phyloP scores from a whole-genome alignment of 2,329 filamentous ascomycete species.

The Trichoderma hamatum region DNA sequence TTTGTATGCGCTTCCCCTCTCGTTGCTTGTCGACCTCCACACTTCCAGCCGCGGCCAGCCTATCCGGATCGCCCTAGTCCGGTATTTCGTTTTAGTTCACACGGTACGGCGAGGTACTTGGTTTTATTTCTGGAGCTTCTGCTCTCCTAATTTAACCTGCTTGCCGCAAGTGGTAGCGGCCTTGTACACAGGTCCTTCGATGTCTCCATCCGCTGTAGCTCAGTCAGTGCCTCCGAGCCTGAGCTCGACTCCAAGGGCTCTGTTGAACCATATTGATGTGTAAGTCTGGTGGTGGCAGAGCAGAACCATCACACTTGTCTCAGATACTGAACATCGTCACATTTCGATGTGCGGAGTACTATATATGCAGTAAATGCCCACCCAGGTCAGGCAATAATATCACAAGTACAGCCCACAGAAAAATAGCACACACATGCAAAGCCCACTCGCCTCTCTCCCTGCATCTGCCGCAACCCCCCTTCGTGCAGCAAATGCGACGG shows the following conservation, averaged over 20 bases:
- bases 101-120: conserved; percentile 22
- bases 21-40: conserved; percentile 16
- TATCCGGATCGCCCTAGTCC: conserved; percentile 27
- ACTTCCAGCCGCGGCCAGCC: conserved; percentile 26
- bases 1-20: conserved; percentile 5
- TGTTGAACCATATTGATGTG: not conserved
- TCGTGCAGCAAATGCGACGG: conserved; percentile 21
- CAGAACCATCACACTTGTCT: not conserved
- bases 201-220: not conserved
- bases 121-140: not conserved
- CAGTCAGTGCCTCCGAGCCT: not conserved
- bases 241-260: not conserved
- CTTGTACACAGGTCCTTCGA: not conserved
- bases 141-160: conserved; percentile 15
- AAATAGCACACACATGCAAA: conserved; percentile 2
- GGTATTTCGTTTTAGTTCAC: conserved; percentile 8
- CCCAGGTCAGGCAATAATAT: not conserved
- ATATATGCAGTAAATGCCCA: not conserved
- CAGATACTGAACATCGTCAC: not conserved
- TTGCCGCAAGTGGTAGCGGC: conserved; percentile 3
- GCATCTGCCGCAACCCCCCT: conserved; percentile 26
- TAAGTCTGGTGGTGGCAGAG: not conserved
- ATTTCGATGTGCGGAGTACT: not conserved
- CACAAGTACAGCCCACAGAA: not conserved
- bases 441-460: conserved; percentile 24